Evolutionary conservation across 768 basidiomycete genomes (phyloP).

Genomic region (Boletus vermiculosoides): DNA sequence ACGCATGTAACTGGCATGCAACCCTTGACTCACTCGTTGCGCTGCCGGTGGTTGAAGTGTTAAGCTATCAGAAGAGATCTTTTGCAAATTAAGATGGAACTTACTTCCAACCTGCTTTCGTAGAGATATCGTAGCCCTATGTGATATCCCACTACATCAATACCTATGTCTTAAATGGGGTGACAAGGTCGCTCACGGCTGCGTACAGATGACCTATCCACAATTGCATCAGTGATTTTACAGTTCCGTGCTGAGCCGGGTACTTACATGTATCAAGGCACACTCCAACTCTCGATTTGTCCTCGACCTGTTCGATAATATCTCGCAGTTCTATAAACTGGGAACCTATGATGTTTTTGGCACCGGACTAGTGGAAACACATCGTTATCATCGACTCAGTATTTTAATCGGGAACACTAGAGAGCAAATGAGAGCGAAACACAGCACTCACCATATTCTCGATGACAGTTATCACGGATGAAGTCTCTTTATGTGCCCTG

Average conservation of each 20-base stretch:
- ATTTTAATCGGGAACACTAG: neutral
- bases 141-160: neutral
- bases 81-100: constrained; percentile 20
- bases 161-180: constrained; percentile 4
- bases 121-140: constrained; percentile 80
- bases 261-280: constrained; percentile 81
- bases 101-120: constrained; percentile 68
- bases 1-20: neutral
- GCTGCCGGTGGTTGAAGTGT: constrained; percentile 13
- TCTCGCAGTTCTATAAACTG: constrained; percentile 62
- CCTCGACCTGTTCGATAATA: constrained; percentile 68
- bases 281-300: constrained; percentile 75
- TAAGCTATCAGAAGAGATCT: neutral
- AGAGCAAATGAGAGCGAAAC: neutral
- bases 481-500: constrained; percentile 62
- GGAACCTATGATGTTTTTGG: constrained; percentile 75
- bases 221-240: neutral
- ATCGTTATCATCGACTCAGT: neutral
- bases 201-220: constrained; percentile 71
- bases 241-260: neutral
- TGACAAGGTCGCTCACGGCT: constrained; percentile 59
- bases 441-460: constrained; percentile 73
- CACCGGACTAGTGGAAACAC: constrained; percentile 55
- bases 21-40: constrained; percentile 21
- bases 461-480: constrained; percentile 59